A percentile compares a stretch with the other conserved stretches of the same genome.
Conservation (phyloP, 441 rosid genomes). For the Raphanus hybrid region DNA sequence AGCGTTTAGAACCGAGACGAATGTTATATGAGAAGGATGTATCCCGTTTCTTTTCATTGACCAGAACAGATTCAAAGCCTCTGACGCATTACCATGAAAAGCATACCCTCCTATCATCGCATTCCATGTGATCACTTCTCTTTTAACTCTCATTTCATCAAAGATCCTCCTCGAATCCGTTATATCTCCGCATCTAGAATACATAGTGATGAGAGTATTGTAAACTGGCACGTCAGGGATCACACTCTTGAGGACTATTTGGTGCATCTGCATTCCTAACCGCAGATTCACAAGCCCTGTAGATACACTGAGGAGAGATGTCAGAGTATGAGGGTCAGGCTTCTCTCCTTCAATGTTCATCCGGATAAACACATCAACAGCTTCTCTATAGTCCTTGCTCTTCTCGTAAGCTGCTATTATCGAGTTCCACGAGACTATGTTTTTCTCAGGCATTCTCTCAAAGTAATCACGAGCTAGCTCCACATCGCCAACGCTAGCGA, state of each 20-base stretch:
- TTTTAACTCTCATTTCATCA: constrained; percentile 51
- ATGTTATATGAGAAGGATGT: constrained; percentile 65
- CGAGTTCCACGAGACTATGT: constrained; percentile 73
- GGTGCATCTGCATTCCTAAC: constrained; percentile 74
- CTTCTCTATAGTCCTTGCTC: constrained; percentile 55
- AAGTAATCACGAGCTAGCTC: constrained; percentile 53
- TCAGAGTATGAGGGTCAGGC: constrained; percentile 71
- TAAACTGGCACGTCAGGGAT: constrained; percentile 61
- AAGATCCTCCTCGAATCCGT: constrained; percentile 54
- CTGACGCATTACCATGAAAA: constrained; percentile 60
- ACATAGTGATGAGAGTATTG: constrained; percentile 72
- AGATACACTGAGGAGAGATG: constrained; percentile 61
- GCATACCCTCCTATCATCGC: constrained; percentile 81
- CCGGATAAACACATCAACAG: constrained; percentile 51
- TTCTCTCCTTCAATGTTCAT: constrained; percentile 65
- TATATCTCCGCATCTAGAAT: constrained; percentile 67
- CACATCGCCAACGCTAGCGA: constrained; percentile 46
- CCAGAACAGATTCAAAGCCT: constrained; percentile 59
- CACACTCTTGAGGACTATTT: constrained; percentile 52
- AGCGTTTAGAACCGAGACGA: constrained; percentile 67
- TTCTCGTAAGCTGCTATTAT: constrained; percentile 56
- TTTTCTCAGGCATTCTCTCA: constrained; percentile 55
- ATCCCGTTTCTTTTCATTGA: constrained; percentile 55
- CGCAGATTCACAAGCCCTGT: constrained; percentile 59
- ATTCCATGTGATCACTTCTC: constrained; percentile 77